Percentiles rank a stretch among this genome's conserved stretches.
Conservation (phyloP, 2,329 filamentous ascomycete genomes). For the Ophiostoma australiae region DNA sequence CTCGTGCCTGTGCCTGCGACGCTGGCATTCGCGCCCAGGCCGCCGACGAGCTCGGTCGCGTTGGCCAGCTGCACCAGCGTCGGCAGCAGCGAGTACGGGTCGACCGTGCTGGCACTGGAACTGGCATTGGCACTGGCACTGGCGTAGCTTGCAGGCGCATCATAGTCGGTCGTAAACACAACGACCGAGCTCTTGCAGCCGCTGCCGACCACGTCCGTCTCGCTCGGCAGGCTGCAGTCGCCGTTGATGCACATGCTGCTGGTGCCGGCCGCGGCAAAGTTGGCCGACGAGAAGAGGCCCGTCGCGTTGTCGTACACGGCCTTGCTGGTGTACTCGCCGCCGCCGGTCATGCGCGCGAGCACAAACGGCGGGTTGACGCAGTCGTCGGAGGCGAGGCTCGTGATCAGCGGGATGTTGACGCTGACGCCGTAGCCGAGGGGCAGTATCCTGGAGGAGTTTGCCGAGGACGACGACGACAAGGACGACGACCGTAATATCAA, state of each 20-base stretch:
- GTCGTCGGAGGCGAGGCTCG: slow-evolving; percentile 22
- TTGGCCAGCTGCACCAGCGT: slow-evolving; percentile 23
- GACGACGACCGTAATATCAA: slow-evolving; percentile 22
- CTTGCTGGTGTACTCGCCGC: slow-evolving; percentile 22
- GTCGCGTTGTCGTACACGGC: slow-evolving; percentile 26
- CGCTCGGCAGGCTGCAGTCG: slow-evolving; percentile 26
- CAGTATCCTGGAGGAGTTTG: slow-evolving; percentile 23
- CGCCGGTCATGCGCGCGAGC: slow-evolving; percentile 24
- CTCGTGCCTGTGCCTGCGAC: slow-evolving; percentile 13
- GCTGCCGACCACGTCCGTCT: slow-evolving; percentile 21
- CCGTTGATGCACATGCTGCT: slow-evolving; percentile 25
- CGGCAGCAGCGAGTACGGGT: slow-evolving; percentile 22
- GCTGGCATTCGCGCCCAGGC: slow-evolving; percentile 24
- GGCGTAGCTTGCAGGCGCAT: slow-evolving; percentile 19
- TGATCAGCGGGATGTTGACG: slow-evolving; percentile 30
- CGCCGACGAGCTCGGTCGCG: slow-evolving; percentile 21
- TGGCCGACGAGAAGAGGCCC: slow-evolving; percentile 26
- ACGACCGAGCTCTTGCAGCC: slow-evolving; percentile 28
- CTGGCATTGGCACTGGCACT: not conserved
- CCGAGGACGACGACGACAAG: not conserved
- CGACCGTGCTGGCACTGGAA: not conserved
- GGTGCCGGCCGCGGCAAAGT: slow-evolving; percentile 16
- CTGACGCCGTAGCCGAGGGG: slow-evolving; percentile 30
- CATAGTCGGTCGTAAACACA: slow-evolving; percentile 28
- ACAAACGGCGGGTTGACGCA: slow-evolving; percentile 30